phyloP scores from a whole-genome alignment of 108 stramenopile genomes.

The Bacterosira constricta region DNA sequence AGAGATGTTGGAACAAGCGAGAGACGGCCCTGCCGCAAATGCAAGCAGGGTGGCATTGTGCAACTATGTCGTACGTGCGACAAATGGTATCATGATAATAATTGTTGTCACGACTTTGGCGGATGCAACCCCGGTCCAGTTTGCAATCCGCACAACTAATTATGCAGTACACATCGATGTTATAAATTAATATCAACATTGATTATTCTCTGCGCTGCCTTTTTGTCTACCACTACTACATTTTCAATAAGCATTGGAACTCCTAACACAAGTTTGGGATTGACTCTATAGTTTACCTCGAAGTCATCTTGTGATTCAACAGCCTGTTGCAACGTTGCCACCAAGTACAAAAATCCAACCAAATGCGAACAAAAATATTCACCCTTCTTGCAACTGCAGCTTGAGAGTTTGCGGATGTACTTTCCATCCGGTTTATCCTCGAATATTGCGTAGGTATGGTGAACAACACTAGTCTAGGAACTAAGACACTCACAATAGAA shows the following conservation, averaged over 20 bases:
- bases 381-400: constrained; percentile 4
- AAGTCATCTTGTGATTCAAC: neutral
- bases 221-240: neutral
- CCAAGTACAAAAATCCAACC: neutral
- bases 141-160: neutral
- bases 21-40: neutral
- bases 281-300: neutral
- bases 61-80: neutral
- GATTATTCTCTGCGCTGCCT: neutral
- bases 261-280: neutral
- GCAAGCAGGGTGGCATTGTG: constrained; percentile 1
- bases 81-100: neutral
- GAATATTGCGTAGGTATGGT: constrained; percentile 10
- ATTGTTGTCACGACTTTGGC: constrained; percentile 4
- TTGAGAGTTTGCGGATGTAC: neutral
- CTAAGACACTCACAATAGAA: constrained; percentile 7
- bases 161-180: neutral
- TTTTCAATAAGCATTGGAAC: neutral
- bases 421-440: constrained; percentile 13
- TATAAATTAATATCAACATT: neutral
- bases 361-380: neutral
- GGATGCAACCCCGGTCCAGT: neutral
- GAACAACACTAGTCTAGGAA: neutral
- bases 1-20: neutral
- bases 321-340: neutral